Conservation (phyloP, 306 rosid genomes). For the Fragaria nilgerrensis region DNA sequence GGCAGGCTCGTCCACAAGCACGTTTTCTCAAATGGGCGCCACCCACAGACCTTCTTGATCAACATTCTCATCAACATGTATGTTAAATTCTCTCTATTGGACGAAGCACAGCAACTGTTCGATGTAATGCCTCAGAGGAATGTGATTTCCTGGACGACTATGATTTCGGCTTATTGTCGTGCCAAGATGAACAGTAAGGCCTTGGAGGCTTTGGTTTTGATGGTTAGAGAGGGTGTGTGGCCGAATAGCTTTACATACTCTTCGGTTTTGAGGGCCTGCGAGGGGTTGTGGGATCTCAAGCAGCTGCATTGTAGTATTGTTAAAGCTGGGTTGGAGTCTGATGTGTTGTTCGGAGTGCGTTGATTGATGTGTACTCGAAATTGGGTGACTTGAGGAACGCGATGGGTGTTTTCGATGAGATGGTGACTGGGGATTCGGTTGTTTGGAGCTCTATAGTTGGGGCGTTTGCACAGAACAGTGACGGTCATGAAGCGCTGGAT, state of each 20-base stretch:
- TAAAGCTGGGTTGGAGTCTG: conserved; percentile 79
- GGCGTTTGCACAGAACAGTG: conserved; percentile 80
- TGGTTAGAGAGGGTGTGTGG: conserved; percentile 73
- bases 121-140: conserved; percentile 78
- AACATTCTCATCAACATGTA: conserved; percentile 67
- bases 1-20: conserved; percentile 68
- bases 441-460: conserved; percentile 88
- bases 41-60: conserved; percentile 52
- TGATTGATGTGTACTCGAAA: conserved; percentile 70
- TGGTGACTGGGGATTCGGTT: conserved; percentile 63
- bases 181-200: conserved; percentile 54
- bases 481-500: conserved; percentile 68
- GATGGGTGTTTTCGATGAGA: conserved; percentile 54
- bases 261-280: conserved; percentile 75
- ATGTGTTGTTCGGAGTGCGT: conserved; percentile 75
- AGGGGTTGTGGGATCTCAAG: conserved; percentile 41
- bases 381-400: conserved; percentile 61
- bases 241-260: conserved; percentile 89
- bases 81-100: conserved; percentile 57
- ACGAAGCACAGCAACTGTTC: conserved; percentile 64
- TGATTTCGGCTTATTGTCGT: conserved; percentile 64
- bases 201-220: conserved; percentile 47
- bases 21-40: conserved; percentile 60
- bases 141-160: conserved; percentile 80
- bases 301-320: conserved; percentile 64